A percentile compares a stretch with the other conserved stretches of the same genome.
These are phyloP conservation scores for Yarrowia osloensis DNA, from an alignment of 805 yeast species.

Conservation along the genomic window DNA sequence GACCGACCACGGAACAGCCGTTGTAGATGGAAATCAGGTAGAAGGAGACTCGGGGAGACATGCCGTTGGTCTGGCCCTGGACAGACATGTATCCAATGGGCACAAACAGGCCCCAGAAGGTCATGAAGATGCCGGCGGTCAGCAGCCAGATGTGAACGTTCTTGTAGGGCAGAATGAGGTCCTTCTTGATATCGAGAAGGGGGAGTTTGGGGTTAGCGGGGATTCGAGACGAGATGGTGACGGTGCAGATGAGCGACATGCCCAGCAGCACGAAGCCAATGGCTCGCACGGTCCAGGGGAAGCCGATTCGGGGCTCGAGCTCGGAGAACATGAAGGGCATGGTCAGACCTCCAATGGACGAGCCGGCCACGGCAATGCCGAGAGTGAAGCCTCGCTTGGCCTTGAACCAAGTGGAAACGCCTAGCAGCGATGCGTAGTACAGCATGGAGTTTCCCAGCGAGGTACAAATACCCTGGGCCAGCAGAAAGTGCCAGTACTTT, in stretches of 20 bases:
- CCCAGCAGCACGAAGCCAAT: conserved; percentile 43
- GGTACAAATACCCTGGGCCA: conserved; percentile 55
- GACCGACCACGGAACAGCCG: conserved; percentile 54
- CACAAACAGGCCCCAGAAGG: conserved; percentile 56
- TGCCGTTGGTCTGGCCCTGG: conserved; percentile 47
- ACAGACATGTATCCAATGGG: conserved; percentile 58
- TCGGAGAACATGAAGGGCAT: conserved; percentile 57
- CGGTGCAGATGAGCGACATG: conserved; percentile 41
- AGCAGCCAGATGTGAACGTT: conserved; percentile 36
- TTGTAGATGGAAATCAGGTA: conserved; percentile 52
- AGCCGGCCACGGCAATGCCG: conserved; percentile 66
- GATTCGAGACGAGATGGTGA: conserved; percentile 43
- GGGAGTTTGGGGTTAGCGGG: conserved; percentile 34
- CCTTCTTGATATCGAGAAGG: conserved; percentile 36
- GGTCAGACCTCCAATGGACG: conserved; percentile 65
- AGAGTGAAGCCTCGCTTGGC: conserved; percentile 59
- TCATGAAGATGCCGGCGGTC: conserved; percentile 41
- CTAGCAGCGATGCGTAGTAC: conserved; percentile 52
- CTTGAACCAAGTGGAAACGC: conserved; percentile 63
- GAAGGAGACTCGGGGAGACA: conserved; percentile 38
- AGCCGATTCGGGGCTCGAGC: conserved; percentile 53
- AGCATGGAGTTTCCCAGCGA: conserved; percentile 50
- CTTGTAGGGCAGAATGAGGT: conserved; percentile 11
- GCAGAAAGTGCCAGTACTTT: conserved; percentile 58
- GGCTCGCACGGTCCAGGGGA: conserved; percentile 59